A percentile compares a stretch with the other conserved stretches of the same genome.
Evolutionary conservation across 768 basidiomycete species (phyloP).

Genomic region (Podaxis carcinomalis): DNA sequence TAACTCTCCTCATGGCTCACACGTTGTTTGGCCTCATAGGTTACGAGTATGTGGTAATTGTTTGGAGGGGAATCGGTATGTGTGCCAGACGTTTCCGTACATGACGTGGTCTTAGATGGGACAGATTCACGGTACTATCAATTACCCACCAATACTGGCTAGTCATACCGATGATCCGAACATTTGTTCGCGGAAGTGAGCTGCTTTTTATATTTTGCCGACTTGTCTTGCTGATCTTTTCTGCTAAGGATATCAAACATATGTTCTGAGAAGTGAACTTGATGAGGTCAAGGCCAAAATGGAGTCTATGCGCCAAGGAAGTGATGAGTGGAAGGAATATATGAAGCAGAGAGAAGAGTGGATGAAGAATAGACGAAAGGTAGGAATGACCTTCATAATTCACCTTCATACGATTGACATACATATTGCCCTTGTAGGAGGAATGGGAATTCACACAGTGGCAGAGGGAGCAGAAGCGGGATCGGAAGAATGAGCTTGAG

Average conservation of each 20-base stretch:
- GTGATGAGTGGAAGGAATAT: not conserved
- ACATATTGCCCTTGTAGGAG: not conserved
- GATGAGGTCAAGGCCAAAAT: not conserved
- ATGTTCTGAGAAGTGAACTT: slow-evolving; percentile 2
- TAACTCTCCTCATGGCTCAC: slow-evolving; percentile 5
- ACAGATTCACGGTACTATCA: not conserved
- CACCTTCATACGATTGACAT: not conserved
- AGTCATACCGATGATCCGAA: not conserved
- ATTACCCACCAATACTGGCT: not conserved
- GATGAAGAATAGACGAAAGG: not conserved
- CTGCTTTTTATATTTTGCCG: not conserved
- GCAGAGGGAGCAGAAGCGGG: not conserved
- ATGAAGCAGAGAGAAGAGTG: not conserved
- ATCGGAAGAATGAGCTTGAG: slow-evolving; percentile 11
- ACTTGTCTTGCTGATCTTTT: not conserved
- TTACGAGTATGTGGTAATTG: slow-evolving; percentile 2
- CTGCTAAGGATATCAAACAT: not conserved
- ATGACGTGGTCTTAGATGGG: not conserved
- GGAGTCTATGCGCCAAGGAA: not conserved
- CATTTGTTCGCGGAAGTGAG: slow-evolving; percentile 5
- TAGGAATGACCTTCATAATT: not conserved
- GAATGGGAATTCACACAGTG: slow-evolving; percentile 1
- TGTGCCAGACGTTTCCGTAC: not conserved
- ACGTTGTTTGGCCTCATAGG: slow-evolving; percentile 6
- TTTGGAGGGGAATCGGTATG: not conserved